Base-by-base conservation (phyloP, 352 stramenopile species). In the Thalassiosira mediterranea region DNA sequence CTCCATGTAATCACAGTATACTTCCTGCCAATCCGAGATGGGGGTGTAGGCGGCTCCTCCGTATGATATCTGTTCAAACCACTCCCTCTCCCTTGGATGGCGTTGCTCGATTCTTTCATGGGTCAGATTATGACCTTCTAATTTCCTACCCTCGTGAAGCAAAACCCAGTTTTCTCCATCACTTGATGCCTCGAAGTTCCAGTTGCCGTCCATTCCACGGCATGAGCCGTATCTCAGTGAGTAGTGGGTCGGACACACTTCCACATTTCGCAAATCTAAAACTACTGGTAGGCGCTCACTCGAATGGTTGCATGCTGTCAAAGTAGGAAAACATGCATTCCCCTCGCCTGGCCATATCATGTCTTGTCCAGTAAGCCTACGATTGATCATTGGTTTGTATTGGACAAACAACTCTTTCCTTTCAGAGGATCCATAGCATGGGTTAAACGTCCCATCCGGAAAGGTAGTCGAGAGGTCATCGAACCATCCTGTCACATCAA, bases 1-100 rank as follows among this genome's bases (percentile, higher is more conserved):
- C 47, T 75, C 66, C 66, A 75, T 58, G 38, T 69, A 75, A 49
- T 67, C 66, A 40, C 54, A 69, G 37, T 56, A 58, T 5, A 51
- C 23, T 19, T 63, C 52, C 32, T 1, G 5, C 47, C 61, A 59
- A 38, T 58, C 37, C 31, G 15, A 15, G 7, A 17, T 57, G 1
- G 1, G 17, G 3, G 5, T 19, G 49, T 52, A n/a, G 10, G 3
- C 53, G 26, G 29, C 31, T n/a, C n/a, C n/a, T n/a, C n/a, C n/a
- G n/a, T n/a, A n/a, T n/a, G n/a, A n/a, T n/a, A n/a, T n/a, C n/a
- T n/a, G n/a, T n/a, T n/a, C n/a, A n/a, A n/a, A n/a, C n/a, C n/a
- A n/a, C n/a, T n/a, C n/a, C n/a, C n/a, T n/a, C n/a, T n/a, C n/a
- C n/a, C n/a, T n/a, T n/a, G n/a, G n/a, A n/a, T n/a, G n/a, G n/a